phyloP scores from a whole-genome alignment of 2,329 filamentous ascomycete species.

The Exophiala dermatitidis region DNA sequence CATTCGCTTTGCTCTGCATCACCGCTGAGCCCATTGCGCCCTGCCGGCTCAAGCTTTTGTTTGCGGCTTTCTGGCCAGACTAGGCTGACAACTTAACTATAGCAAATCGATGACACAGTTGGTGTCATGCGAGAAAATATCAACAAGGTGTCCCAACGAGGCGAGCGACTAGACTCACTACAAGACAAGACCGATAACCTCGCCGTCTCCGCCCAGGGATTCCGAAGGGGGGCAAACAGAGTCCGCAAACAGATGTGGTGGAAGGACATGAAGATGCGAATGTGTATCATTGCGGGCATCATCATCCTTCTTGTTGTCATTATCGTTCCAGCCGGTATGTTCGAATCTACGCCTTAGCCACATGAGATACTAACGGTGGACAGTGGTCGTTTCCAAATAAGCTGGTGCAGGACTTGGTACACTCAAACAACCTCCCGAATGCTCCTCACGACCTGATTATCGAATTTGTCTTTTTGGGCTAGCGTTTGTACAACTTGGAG shows the following conservation, averaged over 20 bases:
- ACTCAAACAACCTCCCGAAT: neutral
- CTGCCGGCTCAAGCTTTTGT: neutral
- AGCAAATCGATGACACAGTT: slow-evolving; percentile 98
- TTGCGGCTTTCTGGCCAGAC: neutral
- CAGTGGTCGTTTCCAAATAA: slow-evolving; percentile 26
- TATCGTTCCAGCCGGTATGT: slow-evolving; percentile 82
- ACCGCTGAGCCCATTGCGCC: too few relatives aligned
- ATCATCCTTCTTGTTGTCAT: slow-evolving; percentile 89
- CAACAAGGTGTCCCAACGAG: slow-evolving; percentile 90
- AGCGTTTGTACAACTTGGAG: slow-evolving; percentile 12
- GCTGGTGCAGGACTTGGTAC: neutral
- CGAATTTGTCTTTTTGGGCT: slow-evolving; percentile 8
- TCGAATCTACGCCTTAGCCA: neutral
- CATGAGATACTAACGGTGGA: slow-evolving; percentile 6
- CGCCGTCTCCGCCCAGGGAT: slow-evolving; percentile 84
- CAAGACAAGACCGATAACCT: slow-evolving; percentile 93
- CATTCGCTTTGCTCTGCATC: too few relatives aligned
- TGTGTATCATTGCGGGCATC: slow-evolving; percentile 86
- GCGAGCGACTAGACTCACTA: slow-evolving; percentile 76
- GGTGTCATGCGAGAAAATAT: slow-evolving; percentile 96
- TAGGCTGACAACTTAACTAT: slow-evolving; percentile 9
- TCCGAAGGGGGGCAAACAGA: slow-evolving; percentile 91
- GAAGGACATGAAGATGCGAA: slow-evolving; percentile 99
- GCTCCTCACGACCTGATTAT: slow-evolving; percentile 10
- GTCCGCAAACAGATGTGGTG: slow-evolving; percentile 99